These are phyloP conservation scores for Plantago elongata DNA, from an alignment of 257 asterid genomes.

Conservation along the genomic window DNA sequence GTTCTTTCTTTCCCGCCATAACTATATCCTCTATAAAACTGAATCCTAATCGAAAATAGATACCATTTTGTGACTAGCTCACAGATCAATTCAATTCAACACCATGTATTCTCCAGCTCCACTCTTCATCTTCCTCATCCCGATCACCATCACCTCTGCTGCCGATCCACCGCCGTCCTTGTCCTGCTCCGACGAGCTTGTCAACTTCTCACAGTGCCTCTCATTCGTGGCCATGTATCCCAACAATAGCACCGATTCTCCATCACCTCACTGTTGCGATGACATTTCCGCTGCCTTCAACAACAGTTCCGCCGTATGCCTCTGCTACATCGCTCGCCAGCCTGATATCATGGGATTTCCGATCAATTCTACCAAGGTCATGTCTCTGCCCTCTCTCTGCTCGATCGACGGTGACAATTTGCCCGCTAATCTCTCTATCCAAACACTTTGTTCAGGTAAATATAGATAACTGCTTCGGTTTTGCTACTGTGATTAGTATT, in stretches of 20 bases:
- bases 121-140: conserved; percentile 26
- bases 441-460: conserved; percentile 58
- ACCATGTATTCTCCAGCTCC: conserved; percentile 35
- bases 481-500: no score
- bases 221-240: conserved; percentile 53
- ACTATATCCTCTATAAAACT: no score
- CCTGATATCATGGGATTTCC: conserved; percentile 72
- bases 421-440: conserved; percentile 31
- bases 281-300: conserved; percentile 35
- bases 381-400: conserved; percentile 58
- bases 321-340: conserved; percentile 55
- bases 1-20: no score
- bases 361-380: conserved; percentile 38
- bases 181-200: conserved; percentile 61
- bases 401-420: conserved; percentile 20
- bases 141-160: conserved; percentile 15
- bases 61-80: no score
- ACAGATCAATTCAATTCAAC: conserved; percentile 17
- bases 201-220: conserved; percentile 64
- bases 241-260: conserved; percentile 55
- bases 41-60: no score
- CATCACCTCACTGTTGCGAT: conserved; percentile 62
- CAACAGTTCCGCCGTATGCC: conserved; percentile 46
- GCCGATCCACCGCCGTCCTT: conserved; percentile 25
- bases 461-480: not conserved